phyloP scores from a whole-genome alignment of 2,329 filamentous ascomycete species.

The Colletotrichum viniferum region DNA sequence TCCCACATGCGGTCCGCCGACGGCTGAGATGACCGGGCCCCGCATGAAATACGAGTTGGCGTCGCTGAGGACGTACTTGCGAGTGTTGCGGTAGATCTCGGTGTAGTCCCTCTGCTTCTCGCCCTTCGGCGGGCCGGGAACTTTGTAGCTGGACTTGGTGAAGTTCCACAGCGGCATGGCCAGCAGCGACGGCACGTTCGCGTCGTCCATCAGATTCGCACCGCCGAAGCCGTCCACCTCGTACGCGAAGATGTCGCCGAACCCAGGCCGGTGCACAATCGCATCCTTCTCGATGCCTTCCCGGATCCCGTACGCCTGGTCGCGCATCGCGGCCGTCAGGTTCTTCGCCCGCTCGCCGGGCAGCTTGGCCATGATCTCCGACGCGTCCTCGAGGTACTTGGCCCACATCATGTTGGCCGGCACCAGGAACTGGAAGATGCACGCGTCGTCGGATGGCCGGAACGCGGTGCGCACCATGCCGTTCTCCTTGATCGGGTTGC shows the following conservation, averaged over 20 bases:
- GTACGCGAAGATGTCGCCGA: constrained; percentile 75
- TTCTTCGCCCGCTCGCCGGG: constrained; percentile 45
- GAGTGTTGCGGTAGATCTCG: constrained; percentile 76
- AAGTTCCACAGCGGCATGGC: constrained; percentile 70
- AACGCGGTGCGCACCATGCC: constrained; percentile 88
- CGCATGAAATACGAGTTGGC: constrained; percentile 80
- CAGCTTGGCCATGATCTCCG: constrained; percentile 48
- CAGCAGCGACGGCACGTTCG: constrained; percentile 72
- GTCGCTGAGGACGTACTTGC: constrained; percentile 75
- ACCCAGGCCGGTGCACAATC: constrained; percentile 57
- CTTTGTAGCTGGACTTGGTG: constrained; percentile 17
- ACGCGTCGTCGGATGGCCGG: constrained; percentile 83
- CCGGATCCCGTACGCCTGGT: constrained; percentile 66
- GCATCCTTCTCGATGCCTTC: constrained; percentile 73
- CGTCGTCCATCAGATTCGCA: constrained; percentile 72
- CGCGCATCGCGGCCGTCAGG: constrained; percentile 58
- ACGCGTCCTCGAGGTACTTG: constrained; percentile 59
- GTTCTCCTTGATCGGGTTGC: constrained; percentile 82
- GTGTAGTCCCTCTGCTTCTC: constrained; percentile 54
- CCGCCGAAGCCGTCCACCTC: constrained; percentile 78
- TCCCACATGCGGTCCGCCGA: constrained; percentile 73
- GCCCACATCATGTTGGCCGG: constrained; percentile 89
- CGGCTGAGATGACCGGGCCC: constrained; percentile 70
- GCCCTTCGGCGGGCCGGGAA: constrained; percentile 4
- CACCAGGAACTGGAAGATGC: constrained; percentile 84